These are phyloP conservation scores for Citropsis articulata DNA, from an alignment of 345 rosid genomes.

Conservation along the genomic window DNA sequence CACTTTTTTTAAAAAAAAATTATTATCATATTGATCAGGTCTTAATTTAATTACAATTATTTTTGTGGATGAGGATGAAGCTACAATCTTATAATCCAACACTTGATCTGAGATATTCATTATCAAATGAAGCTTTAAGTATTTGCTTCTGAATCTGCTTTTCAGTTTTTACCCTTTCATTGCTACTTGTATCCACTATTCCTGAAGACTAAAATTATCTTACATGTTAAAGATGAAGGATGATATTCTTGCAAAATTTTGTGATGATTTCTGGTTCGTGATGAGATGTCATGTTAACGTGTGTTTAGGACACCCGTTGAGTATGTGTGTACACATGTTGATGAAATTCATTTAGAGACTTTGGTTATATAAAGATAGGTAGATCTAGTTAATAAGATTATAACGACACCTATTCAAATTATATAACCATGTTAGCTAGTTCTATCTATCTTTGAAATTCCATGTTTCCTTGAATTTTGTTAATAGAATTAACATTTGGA, in stretches of 20 bases:
- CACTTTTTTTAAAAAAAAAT: not conserved
- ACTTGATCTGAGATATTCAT: slow-evolving; percentile 54
- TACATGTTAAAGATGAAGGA: too few relatives aligned
- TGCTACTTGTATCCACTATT: too few relatives aligned
- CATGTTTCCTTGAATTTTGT: not conserved
- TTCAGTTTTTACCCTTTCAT: not conserved
- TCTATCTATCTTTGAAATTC: not conserved
- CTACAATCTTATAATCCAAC: slow-evolving; percentile 47
- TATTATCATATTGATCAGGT: not conserved
- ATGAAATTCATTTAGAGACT: too few relatives aligned
- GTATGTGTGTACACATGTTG: too few relatives aligned
- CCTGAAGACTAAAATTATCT: too few relatives aligned
- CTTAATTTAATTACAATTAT: not conserved
- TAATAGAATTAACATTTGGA: too few relatives aligned
- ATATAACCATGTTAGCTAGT: not conserved
- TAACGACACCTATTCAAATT: not conserved
- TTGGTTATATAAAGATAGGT: not conserved
- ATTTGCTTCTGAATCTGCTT: slow-evolving; percentile 50
- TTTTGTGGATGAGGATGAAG: slow-evolving; percentile 45
- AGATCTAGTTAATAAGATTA: slow-evolving; percentile 6
- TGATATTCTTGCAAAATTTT: too few relatives aligned
- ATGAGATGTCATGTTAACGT: too few relatives aligned
- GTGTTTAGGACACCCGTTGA: not conserved
- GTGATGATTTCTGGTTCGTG: too few relatives aligned
- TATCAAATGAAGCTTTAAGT: slow-evolving; percentile 34